Conservation (phyloP, 257 asterid species). For the Nicotiana tabacum region DNA sequence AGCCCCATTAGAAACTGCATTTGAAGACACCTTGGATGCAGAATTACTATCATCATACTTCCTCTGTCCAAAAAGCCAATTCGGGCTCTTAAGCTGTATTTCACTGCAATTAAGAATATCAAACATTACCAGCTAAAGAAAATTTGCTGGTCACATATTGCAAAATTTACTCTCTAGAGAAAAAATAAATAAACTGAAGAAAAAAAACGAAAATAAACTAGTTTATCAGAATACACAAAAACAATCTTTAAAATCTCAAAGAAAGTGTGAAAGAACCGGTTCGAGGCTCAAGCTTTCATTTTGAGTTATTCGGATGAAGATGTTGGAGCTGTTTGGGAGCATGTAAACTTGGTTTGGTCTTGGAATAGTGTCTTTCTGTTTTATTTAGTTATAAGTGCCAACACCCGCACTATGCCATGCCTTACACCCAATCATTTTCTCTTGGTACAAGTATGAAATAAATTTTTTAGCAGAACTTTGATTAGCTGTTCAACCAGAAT, state of each 20-base stretch:
- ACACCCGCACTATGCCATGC: neutral
- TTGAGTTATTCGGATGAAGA: neutral
- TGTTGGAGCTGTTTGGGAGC: neutral
- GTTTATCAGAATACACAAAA: neutral
- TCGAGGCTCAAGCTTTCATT: neutral
- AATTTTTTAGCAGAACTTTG: neutral
- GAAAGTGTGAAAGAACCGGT: neutral
- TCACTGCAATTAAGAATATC: slow-evolving; percentile 47
- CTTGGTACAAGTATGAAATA: neutral
- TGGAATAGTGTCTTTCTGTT: neutral
- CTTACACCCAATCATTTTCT: neutral
- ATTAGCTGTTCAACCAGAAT: neutral
- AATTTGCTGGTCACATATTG: neutral
- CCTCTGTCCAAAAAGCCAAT: slow-evolving; percentile 97
- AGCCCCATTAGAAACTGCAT: slow-evolving; percentile 40
- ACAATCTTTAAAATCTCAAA: neutral
- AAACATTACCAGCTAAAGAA: neutral
- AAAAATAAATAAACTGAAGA: neutral
- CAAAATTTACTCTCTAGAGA: neutral
- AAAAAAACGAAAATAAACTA: neutral
- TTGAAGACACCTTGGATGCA: slow-evolving; percentile 41
- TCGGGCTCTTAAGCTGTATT: slow-evolving; percentile 94
- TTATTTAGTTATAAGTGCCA: neutral
- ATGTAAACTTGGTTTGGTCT: neutral
- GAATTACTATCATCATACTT: slow-evolving; percentile 64